phyloP scores from a whole-genome alignment of 2,329 filamentous ascomycete genomes.

The Colletotrichum eleusines region DNA sequence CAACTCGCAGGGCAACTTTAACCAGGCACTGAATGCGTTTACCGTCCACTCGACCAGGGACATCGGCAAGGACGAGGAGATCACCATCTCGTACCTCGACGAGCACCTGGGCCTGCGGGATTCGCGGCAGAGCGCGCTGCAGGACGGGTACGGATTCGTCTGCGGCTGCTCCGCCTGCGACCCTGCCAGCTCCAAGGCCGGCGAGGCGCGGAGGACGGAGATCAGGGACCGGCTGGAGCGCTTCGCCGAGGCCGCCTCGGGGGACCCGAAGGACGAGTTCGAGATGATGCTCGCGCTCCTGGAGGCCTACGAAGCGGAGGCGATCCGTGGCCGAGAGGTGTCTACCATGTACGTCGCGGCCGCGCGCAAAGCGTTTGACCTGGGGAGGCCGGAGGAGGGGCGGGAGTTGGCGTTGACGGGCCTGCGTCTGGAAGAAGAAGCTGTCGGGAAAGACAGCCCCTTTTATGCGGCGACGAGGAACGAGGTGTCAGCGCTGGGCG shows the following conservation, averaged over 20 bases:
- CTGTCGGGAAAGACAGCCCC: slow-evolving; percentile 35
- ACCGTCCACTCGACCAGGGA: slow-evolving; percentile 35
- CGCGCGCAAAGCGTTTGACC: slow-evolving; percentile 18
- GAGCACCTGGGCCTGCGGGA: slow-evolving; percentile 25
- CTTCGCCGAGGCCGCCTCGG: slow-evolving; percentile 19
- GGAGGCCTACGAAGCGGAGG: slow-evolving; percentile 25
- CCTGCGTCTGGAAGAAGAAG: slow-evolving; percentile 29
- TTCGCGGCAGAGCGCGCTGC: slow-evolving; percentile 13
- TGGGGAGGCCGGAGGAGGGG: background rate
- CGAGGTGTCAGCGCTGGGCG: slow-evolving; percentile 13
- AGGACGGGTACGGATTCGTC: slow-evolving; percentile 24
- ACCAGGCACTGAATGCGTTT: slow-evolving; percentile 17
- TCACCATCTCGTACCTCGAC: slow-evolving; percentile 39
- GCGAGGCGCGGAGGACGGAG: slow-evolving; percentile 23
- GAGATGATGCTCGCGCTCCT: slow-evolving; percentile 24
- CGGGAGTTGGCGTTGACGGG: slow-evolving; percentile 22
- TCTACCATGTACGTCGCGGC: slow-evolving; percentile 26
- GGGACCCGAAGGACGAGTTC: slow-evolving; percentile 13
- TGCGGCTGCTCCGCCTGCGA: slow-evolving; percentile 30
- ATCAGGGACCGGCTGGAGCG: slow-evolving; percentile 4
- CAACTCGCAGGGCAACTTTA: slow-evolving; percentile 38
- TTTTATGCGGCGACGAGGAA: slow-evolving; percentile 20
- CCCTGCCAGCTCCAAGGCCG: slow-evolving; percentile 2
- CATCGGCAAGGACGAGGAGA: slow-evolving; percentile 29
- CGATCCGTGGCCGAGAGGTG: slow-evolving; percentile 31